phyloP scores from a whole-genome alignment of 352 stramenopile species.

The Phytophthora kernoviae region DNA sequence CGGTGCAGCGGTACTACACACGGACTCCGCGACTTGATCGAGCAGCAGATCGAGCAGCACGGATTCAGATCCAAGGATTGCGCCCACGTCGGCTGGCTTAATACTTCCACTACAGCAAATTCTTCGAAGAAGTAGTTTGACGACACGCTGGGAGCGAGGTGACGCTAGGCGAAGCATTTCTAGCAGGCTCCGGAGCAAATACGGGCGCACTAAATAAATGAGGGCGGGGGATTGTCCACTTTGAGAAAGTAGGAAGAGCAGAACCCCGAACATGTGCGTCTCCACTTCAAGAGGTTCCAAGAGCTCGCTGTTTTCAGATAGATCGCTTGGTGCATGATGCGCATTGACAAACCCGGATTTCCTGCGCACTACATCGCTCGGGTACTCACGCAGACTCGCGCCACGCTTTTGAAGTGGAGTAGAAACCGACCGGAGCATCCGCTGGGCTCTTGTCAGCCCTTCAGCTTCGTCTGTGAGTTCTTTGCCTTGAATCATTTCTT shows the following conservation, averaged over 20 bases:
- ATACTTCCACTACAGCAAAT: slow-evolving; percentile 79
- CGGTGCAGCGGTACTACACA: slow-evolving; percentile 78
- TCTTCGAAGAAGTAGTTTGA: slow-evolving; percentile 76
- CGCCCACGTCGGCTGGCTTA: slow-evolving; percentile 64
- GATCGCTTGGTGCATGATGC: slow-evolving; percentile 39
- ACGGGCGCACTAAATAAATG: slow-evolving; percentile 59
- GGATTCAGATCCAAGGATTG: slow-evolving; percentile 79
- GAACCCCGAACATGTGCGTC: slow-evolving; percentile 65
- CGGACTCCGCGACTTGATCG: slow-evolving; percentile 86
- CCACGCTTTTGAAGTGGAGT: slow-evolving; percentile 73
- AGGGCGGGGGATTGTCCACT: slow-evolving; percentile 66
- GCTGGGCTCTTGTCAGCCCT: slow-evolving; percentile 75
- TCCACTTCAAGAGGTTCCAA: slow-evolving; percentile 85
- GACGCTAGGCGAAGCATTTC: slow-evolving; percentile 80
- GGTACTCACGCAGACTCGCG: slow-evolving; percentile 46
- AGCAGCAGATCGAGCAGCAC: slow-evolving; percentile 85
- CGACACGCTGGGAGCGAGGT: slow-evolving; percentile 78
- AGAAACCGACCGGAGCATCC: slow-evolving; percentile 83
- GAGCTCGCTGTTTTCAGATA: slow-evolving; percentile 41
- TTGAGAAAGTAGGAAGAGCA: slow-evolving; percentile 85
- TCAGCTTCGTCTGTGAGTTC: slow-evolving; percentile 75
- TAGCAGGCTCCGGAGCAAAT: slow-evolving; percentile 74
- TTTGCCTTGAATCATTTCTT: slow-evolving; percentile 73
- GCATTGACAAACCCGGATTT: slow-evolving; percentile 46
- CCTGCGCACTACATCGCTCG: slow-evolving; percentile 46